Evolutionary conservation across 805 yeast species (phyloP).

Genomic region (Candida parachauliodes): DNA sequence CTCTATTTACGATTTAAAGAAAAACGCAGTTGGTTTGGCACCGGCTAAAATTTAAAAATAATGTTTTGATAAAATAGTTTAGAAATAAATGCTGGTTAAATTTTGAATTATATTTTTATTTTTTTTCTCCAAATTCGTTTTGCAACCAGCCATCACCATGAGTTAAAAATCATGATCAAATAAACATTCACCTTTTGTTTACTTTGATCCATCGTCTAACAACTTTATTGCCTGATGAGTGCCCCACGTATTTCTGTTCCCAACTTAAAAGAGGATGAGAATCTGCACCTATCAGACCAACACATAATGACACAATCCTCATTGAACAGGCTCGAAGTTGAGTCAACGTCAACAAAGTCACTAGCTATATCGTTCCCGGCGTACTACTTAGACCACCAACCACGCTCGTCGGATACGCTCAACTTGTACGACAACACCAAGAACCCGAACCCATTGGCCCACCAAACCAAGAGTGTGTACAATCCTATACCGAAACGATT

Average conservation of each 20-base stretch:
- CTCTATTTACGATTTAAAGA: constrained; percentile 87
- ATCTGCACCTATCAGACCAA: neutral
- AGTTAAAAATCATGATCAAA: no score
- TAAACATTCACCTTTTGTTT: no score
- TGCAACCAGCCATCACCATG: constrained; percentile 4
- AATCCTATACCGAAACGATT: constrained; percentile 40
- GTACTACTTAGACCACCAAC: constrained; percentile 15
- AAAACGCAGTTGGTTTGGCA: constrained; percentile 94
- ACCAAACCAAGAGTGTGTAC: constrained; percentile 10
- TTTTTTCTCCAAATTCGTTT: neutral
- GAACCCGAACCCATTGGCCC: neutral
- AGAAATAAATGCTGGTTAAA: neutral
- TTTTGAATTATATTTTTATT: neutral
- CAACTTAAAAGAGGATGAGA: neutral
- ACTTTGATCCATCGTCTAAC: neutral
- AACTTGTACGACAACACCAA: constrained; percentile 14
- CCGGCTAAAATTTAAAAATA: constrained; percentile 36
- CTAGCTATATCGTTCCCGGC: constrained; percentile 27
- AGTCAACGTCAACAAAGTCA: constrained; percentile 24
- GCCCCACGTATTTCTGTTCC: no score
- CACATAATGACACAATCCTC: constrained; percentile 2
- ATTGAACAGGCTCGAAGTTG: constrained; percentile 17
- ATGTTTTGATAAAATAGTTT: constrained; percentile 1
- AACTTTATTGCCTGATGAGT: no score
- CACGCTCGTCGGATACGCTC: constrained; percentile 25